Conservation (phyloP, 306 rosid species). For the Medicago ruthenica region DNA sequence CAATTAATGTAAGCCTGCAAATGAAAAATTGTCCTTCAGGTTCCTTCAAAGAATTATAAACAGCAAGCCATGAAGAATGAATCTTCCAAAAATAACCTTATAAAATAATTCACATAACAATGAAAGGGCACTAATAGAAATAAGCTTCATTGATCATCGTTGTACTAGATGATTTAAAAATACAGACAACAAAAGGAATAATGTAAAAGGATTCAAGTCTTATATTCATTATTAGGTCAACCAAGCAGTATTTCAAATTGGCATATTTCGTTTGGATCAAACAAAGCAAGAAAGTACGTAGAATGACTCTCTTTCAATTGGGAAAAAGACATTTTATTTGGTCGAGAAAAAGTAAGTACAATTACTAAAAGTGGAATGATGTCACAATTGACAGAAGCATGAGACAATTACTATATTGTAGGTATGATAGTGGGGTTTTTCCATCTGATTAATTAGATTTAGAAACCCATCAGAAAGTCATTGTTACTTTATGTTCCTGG, state of each 20-base stretch:
- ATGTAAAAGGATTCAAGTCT: no score
- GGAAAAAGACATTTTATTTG: no score
- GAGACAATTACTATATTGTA: not conserved
- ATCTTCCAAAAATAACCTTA: not conserved
- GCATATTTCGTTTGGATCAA: no score
- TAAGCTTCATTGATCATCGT: not conserved
- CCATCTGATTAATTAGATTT: not conserved
- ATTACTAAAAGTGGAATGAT: not conserved
- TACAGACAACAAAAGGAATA: no score
- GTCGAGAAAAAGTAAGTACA: not conserved
- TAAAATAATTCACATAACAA: constrained; percentile 28
- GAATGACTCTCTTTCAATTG: no score
- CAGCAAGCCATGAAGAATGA: constrained; percentile 13
- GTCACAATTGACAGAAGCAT: not conserved
- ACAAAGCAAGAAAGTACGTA: no score
- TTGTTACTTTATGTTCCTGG: no score
- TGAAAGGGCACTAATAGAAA: not conserved
- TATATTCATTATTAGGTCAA: no score
- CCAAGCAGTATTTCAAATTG: no score
- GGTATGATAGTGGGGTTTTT: not conserved
- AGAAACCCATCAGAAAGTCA: not conserved
- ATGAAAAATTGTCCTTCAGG: constrained; percentile 34
- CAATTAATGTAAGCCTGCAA: constrained; percentile 86
- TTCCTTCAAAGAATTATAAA: constrained; percentile 30
- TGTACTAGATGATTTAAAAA: no score